Evolutionary conservation across 2,329 filamentous ascomycete genomes (phyloP), one percentile per base, ranked within the genome.

Genomic region (Ceratocystis huliohia): DNA sequence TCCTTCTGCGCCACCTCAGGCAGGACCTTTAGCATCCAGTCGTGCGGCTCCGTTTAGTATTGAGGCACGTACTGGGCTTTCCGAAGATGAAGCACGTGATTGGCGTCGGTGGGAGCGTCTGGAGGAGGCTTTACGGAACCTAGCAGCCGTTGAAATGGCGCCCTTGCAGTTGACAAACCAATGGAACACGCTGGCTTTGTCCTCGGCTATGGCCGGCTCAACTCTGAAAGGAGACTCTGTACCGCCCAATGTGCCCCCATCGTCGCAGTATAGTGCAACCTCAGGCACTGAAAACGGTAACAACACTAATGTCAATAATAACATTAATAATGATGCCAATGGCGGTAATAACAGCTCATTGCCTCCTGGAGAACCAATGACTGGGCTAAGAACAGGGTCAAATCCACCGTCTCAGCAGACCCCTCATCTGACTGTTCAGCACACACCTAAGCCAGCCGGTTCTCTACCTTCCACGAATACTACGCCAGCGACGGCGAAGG

Each of bases 61-160:
- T n/a, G 82, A 80, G 68, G 77, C 75, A 65, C 75, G 79, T 68
- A 80, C 80, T 15, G 79, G 81, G 0, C 74, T 87, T 13, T 81
- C 79, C 0, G 80, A 80, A 28, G 80, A 82, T 10, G 84, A 86
- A 70, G 77, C 79, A 57, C 78, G 81, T 65, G 86, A 88, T 61
- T 95, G 90, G 89, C 85, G 86, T 64, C 89, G 89, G 1, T 96
- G 92, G 92, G 83, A 84, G 25, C 82, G 83, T 69, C 78, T 96
- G 15, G 87, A 94, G 71, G 79, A 72, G 8, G 67, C 67, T 61
- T 64, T 68, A 28, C 5, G 59, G 7, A 48, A 68, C 20, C 53
- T 68, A 15, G 63, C 41, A 20, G 33, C 50, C 17, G 61, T 37
- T n/a, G 66, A 64, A 15, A 44, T 65, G 66, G 50, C 48, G 25